Base-by-base conservation (phyloP, 1,284 basidiomycete genomes). In the Hemileia vastatrix region DNA sequence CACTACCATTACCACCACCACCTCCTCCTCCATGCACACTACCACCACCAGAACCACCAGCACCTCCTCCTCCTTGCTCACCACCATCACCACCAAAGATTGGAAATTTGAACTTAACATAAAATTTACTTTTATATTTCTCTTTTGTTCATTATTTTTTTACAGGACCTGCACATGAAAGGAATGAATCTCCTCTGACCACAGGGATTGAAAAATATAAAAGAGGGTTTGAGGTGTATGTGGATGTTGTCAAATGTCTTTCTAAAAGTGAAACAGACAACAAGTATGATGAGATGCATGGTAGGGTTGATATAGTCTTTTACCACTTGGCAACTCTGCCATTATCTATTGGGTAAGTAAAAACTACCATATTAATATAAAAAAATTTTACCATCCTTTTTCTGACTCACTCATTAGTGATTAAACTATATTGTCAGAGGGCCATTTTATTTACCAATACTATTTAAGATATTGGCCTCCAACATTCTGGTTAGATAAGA, bases 401-500 rank as follows among this genome's bases (percentile, higher is more conserved):
- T 40, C 36, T 43, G n/a, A 43, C 36, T n/a, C 6, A 43, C 36
- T n/a, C 6, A 6, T n/a, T 43, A 6, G n/a, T 54, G 59, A 49
- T 24, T 45, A 40, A 53, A 45, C 18, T 24, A 48, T 48, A 13
- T 45, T 40, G 45, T 44, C 55, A 11, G 59, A 62, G 44, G 18
- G 32, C 49, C 59, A 62, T 49, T 5, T 52, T 18, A 33, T 32
- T 15, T 62, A 62, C 31, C 24, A 49, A 40, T 40, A 31, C 6
- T 44, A 43, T 19, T 49, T 33, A 21, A 48, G 31, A 40, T 62
- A 62, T 48, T 62, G 53, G 59, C 59, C 59, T 1, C 23, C 32
- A 40, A 27, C 53, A 15, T 62, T 62, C 36, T 47, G 59, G 50
- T 50, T 54, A 19, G 36, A 55, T 19, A 62, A 62, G 33, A 50